Conservation (phyloP, 2,329 filamentous ascomycete species). For the Ophiostoma sp. region DNA sequence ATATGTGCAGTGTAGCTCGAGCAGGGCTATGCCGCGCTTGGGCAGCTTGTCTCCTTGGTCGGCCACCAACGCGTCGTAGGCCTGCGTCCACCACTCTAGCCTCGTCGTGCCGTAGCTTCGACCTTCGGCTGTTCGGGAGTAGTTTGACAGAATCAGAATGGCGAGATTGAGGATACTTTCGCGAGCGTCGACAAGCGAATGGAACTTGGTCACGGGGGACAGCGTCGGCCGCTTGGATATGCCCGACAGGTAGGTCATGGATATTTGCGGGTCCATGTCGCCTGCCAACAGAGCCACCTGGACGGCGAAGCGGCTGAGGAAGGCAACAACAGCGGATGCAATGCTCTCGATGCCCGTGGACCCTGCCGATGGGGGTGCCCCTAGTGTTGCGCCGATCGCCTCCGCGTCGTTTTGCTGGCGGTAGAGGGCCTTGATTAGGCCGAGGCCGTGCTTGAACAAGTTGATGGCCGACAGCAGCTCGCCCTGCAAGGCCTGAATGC, state of each 20-base stretch:
- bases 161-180: neutral
- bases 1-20: neutral
- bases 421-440: constrained; percentile 16
- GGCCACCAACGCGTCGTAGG: neutral
- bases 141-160: neutral
- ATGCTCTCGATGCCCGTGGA: constrained; percentile 11
- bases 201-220: neutral
- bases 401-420: constrained; percentile 3
- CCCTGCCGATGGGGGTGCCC: neutral
- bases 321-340: constrained; percentile 17
- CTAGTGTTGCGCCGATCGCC: neutral
- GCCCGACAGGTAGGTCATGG: neutral
- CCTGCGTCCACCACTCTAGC: constrained; percentile 1
- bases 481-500: constrained; percentile 23
- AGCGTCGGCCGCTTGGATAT: neutral
- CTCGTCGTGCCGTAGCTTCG: neutral
- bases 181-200: neutral
- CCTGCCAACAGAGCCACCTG: constrained; percentile 21
- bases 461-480: constrained; percentile 22
- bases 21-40: neutral
- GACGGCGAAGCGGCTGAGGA: constrained; percentile 22
- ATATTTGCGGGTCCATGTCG: constrained; percentile 15
- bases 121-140: neutral
- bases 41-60: neutral
- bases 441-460: constrained; percentile 22